These are phyloP conservation scores for Epichloe elymi DNA, from an alignment of 2,329 filamentous ascomycete species.

Conservation along the genomic window DNA sequence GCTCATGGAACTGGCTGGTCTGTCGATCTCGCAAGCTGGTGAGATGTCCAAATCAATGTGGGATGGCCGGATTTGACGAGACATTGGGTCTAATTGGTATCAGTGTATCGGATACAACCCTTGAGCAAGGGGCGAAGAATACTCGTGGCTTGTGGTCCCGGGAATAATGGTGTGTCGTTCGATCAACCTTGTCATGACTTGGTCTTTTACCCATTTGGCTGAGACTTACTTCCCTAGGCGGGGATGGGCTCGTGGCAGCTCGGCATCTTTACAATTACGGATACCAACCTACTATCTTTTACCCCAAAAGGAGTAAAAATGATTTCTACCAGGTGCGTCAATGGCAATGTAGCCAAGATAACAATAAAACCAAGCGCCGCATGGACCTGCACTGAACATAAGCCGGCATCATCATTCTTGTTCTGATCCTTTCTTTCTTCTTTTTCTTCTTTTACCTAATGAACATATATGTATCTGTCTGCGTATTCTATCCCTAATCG, in stretches of 20 bases:
- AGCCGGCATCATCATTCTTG: background rate
- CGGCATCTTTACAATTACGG: slow-evolving; percentile 86
- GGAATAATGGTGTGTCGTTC: slow-evolving; percentile 45
- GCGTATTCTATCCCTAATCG: background rate
- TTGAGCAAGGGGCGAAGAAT: slow-evolving; percentile 56
- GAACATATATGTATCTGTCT: background rate
- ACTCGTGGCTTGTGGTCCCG: slow-evolving; percentile 82
- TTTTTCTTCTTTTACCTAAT: slow-evolving; percentile 5
- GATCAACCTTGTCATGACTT: background rate
- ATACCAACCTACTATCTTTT: slow-evolving; percentile 80
- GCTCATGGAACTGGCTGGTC: slow-evolving; percentile 89
- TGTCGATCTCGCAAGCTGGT: slow-evolving; percentile 88
- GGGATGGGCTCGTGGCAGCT: slow-evolving; percentile 88
- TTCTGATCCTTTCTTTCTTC: slow-evolving; percentile 3
- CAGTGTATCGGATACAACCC: slow-evolving; percentile 78
- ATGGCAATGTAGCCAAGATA: background rate
- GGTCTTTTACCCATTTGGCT: background rate
- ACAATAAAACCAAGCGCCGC: background rate
- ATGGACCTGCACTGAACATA: background rate
- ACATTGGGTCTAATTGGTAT: background rate
- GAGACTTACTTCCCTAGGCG: slow-evolving; percentile 40
- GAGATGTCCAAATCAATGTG: slow-evolving; percentile 11
- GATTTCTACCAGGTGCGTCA: slow-evolving; percentile 66
- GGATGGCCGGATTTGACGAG: background rate
- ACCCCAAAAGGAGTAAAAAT: slow-evolving; percentile 82